Evolutionary conservation across 1,284 basidiomycete genomes (phyloP), one percentile per base, ranked within the genome.

Genomic region (Binderoboletus segoi): DNA sequence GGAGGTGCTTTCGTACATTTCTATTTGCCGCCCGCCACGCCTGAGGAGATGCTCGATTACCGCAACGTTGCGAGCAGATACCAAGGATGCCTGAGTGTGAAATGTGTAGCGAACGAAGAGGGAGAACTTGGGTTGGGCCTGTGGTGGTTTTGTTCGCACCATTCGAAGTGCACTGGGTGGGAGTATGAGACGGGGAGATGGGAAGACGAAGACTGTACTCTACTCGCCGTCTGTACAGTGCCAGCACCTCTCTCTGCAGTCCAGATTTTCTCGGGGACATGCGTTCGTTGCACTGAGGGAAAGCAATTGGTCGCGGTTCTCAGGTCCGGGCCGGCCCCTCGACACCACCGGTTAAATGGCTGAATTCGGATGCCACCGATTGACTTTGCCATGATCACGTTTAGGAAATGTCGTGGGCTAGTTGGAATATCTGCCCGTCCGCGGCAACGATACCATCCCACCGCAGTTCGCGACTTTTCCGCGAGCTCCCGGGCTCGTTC

Each of bases 41-140:
- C 91, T 80, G 24, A 93, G 66, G 38, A 91, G 74, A 69, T 91
- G 85, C 64, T 93, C 90, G 43, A 93, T 82, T 12, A 82, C 81
- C 56, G 78, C 78, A 57, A 91, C 76, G 57, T 89, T 81, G 33
- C 87, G 81, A 5, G 85, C 77, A 7, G 84, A 82, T n/a, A 89
- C 76, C 1, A 75, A 75, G 4, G 76, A 67, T 2, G 87, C 85
- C 65, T 86, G 85, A 6, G 75, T 77, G 65, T 77, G 86, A 71
- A 93, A 92, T 18, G 77, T 80, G 69, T 88, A 85, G 55, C 83
- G 86, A 24, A 89, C 77, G 64, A 83, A 83, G 43, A 89, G 78
- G 21, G 75, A 74, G 73, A 91, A 93, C 63, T 85, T 89, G 24
- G 79, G 75, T 47, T 79, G 86, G 0, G 81, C 74, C 8, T 71